phyloP scores from a whole-genome alignment of 2,329 filamentous ascomycete genomes.

The Didymella glomerata region DNA sequence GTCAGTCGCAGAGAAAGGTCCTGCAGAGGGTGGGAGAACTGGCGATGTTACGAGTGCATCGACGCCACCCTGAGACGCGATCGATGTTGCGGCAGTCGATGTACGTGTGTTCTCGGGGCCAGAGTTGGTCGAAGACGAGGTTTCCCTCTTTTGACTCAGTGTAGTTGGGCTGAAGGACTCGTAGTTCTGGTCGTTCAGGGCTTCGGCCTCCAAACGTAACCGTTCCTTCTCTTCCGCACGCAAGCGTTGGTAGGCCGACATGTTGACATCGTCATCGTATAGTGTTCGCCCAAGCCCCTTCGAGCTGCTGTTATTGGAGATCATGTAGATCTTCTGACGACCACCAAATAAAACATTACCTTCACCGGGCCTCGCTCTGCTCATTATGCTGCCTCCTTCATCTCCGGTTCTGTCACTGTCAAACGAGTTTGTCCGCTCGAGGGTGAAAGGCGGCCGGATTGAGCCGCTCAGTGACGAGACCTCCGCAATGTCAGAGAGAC shows the following conservation, averaged over 20 bases:
- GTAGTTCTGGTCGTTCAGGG: conserved; percentile 51
- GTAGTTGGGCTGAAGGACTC: conserved; percentile 61
- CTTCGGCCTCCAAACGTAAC: conserved; percentile 34
- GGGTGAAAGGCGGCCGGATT: conserved; percentile 66
- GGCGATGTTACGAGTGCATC: conserved; percentile 49
- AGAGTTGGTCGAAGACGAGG: conserved; percentile 83
- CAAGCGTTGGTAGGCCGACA: conserved; percentile 84
- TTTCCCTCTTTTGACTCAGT: conserved; percentile 81
- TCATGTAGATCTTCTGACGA: conserved; percentile 93
- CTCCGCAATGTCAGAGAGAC: conserved; percentile 86
- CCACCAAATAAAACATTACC: conserved; percentile 95
- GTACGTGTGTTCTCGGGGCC: conserved; percentile 70
- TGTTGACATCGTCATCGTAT: conserved; percentile 86
- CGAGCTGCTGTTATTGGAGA: conserved; percentile 64
- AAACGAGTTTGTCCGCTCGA: conserved; percentile 70
- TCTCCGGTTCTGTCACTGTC: conserved; percentile 71
- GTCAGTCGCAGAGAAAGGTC: conserved; percentile 44
- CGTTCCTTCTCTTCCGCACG: conserved; percentile 64
- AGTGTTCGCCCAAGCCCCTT: conserved; percentile 66
- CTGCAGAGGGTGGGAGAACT: conserved; percentile 32
- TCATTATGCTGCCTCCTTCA: conserved; percentile 82
- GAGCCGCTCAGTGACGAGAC: conserved; percentile 74
- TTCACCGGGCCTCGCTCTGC: conserved; percentile 79
- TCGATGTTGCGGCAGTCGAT: conserved; percentile 88
- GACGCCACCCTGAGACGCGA: conserved; percentile 72